Percentiles rank a stretch among this genome's conserved stretches.
These are phyloP conservation scores for Rhizophagus prolifer DNA, from an alignment of 192 early-diverging fungal genomes.

Conservation along the genomic window DNA sequence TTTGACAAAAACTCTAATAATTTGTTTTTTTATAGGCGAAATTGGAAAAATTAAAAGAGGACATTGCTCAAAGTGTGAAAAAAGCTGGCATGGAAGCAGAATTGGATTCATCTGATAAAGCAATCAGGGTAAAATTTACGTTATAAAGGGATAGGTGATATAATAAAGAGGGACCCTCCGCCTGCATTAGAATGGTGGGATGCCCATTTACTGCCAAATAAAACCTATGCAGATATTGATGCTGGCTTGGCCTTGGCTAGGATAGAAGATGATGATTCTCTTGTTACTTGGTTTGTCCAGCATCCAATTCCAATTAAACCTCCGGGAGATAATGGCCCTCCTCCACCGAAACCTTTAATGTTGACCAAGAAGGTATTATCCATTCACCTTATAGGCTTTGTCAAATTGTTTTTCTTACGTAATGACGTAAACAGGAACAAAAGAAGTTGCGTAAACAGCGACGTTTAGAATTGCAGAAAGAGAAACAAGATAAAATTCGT, in stretches of 20 bases:
- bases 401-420: no score
- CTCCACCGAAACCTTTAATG: slow-evolving; percentile 67
- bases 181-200: slow-evolving; percentile 98
- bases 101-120: slow-evolving; percentile 67
- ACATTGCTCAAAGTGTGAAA: slow-evolving; percentile 71
- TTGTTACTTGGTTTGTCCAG: slow-evolving; percentile 78
- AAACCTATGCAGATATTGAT: slow-evolving; percentile 65
- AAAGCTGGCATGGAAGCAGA: slow-evolving; percentile 75
- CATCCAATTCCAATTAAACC: slow-evolving; percentile 84
- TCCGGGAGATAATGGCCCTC: slow-evolving; percentile 60
- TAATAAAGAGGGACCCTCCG: slow-evolving; percentile 58
- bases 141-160: neutral
- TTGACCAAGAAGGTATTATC: slow-evolving; percentile 69
- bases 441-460: slow-evolving; percentile 92
- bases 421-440: slow-evolving; percentile 58
- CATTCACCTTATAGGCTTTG: neutral
- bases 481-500: slow-evolving; percentile 93
- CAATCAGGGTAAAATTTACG: slow-evolving; percentile 50
- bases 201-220: slow-evolving; percentile 70
- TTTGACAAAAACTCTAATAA: neutral
- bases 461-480: slow-evolving; percentile 80
- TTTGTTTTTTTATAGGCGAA: slow-evolving; percentile 41
- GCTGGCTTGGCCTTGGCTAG: slow-evolving; percentile 34
- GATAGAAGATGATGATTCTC: slow-evolving; percentile 45
- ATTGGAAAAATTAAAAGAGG: slow-evolving; percentile 70